These are phyloP conservation scores for Stygiomarasmius scandens DNA, from an alignment of 1,284 basidiomycete genomes.

Conservation along the genomic window DNA sequence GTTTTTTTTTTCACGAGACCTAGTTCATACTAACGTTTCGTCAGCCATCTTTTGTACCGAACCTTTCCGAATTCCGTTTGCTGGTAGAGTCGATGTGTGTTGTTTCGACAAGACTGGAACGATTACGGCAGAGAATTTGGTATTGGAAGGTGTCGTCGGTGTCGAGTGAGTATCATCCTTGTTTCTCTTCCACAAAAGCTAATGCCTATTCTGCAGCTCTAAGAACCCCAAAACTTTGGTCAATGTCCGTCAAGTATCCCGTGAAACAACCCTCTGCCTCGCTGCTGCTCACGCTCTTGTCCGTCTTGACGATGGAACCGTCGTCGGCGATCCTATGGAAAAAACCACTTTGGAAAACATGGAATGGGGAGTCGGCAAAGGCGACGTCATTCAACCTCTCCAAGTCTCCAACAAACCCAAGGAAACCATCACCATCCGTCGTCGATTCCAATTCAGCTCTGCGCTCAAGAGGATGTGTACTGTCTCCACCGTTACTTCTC, in stretches of 20 bases:
- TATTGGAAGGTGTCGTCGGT: constrained; percentile 89
- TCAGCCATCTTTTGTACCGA: constrained; percentile 96
- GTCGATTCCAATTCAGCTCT: constrained; percentile 95
- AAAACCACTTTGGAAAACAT: constrained; percentile 94
- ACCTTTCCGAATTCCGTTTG: constrained; percentile 93
- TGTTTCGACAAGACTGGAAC: constrained; percentile 99
- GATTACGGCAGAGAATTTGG: constrained; percentile 93
- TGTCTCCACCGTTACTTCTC: constrained; percentile 52
- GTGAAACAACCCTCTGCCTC: constrained; percentile 85
- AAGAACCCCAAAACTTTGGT: constrained; percentile 69
- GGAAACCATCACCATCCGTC: constrained; percentile 71
- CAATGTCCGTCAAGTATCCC: constrained; percentile 74
- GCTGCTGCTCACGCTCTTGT: constrained; percentile 97
- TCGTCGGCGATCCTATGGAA: constrained; percentile 99
- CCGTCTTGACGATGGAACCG: constrained; percentile 86
- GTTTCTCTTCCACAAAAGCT: constrained; percentile 8
- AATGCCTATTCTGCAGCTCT: constrained; percentile 38
- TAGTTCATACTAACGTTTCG: background rate
- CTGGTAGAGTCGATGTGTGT: constrained; percentile 93
- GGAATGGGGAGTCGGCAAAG: constrained; percentile 86
- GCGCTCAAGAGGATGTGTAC: constrained; percentile 96
- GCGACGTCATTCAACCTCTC: constrained; percentile 70
- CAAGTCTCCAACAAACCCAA: constrained; percentile 50
- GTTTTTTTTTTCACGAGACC: background rate
- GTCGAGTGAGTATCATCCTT: constrained; percentile 63